Evolutionary conservation across 768 basidiomycete species (phyloP).

Genomic region (Amanita muscaria): DNA sequence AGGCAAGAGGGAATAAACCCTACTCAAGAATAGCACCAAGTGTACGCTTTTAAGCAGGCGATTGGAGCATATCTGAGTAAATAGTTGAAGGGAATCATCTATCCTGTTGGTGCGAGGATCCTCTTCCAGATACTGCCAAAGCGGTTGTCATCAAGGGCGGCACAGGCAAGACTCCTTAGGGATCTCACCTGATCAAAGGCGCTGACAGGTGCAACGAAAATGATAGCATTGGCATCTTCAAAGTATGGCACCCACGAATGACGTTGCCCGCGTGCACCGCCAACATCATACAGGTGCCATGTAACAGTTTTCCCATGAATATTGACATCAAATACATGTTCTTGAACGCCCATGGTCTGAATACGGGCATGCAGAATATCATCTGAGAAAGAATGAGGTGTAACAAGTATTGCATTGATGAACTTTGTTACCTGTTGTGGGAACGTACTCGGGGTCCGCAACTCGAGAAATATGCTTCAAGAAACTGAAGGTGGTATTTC

Average conservation of each 20-base stretch:
- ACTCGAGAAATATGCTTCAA: constrained; percentile 66
- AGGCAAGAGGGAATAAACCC: constrained; percentile 13
- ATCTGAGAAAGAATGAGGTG: constrained; percentile 38
- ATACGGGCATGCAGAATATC: constrained; percentile 86
- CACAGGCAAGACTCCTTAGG: neutral
- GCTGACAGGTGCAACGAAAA: constrained; percentile 71
- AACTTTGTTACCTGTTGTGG: constrained; percentile 51
- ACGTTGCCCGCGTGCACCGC: constrained; percentile 63
- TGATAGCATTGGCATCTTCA: constrained; percentile 72
- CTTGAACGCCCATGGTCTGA: constrained; percentile 83
- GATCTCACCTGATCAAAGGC: constrained; percentile 63
- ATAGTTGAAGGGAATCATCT: constrained; percentile 82
- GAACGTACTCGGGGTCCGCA: constrained; percentile 58
- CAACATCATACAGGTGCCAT: constrained; percentile 68
- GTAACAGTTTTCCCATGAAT: constrained; percentile 71
- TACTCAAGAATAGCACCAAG: constrained; percentile 51
- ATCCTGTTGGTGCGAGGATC: constrained; percentile 80
- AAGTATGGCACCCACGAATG: constrained; percentile 77
- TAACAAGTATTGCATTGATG: constrained; percentile 1
- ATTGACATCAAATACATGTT: constrained; percentile 76
- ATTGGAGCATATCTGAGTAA: constrained; percentile 80
- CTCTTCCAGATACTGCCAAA: constrained; percentile 69
- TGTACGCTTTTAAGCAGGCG: constrained; percentile 65
- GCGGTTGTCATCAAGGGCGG: neutral
- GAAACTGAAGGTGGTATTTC: constrained; percentile 44